Base-by-base conservation (phyloP, 2,329 filamentous ascomycete genomes). In the Phialemoniopsis sp. region DNA sequence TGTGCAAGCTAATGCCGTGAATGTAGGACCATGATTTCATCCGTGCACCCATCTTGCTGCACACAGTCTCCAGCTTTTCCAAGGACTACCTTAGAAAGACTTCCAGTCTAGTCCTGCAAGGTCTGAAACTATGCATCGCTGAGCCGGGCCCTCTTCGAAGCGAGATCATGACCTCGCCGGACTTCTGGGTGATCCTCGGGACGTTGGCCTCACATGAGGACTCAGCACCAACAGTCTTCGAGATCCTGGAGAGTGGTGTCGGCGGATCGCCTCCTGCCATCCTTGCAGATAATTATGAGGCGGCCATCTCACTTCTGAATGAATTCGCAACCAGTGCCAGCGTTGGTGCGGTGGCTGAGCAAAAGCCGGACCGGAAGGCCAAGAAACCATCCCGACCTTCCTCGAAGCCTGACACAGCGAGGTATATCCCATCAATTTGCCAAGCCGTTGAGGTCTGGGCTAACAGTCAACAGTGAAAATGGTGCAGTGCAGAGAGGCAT, bases 261-360 rank as follows among this genome's bases (percentile, higher is more conserved):
- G 77, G 76, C 12, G 85, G 84, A 13, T 74, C 79, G n/a, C 84
- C 84, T 14, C 82, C 87, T 13, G 86, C 90, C 6, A 87, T 98
- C 37, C 91, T 89, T 43, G 88, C 90, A 17, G 93, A 97, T 56
- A 98, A 98, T 52, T 98, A 97, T 53, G 89, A 96, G 56, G 83
- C 88, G 16, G 86, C 87, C 4, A 83, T 98, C 39, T 73, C 77
- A 21, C 70, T 98, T 16, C 76, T 96, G 17, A 94, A 94, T 51
- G 86, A 91, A 45, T 97, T 97, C 62, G 89, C 93, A 4, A 86
- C 85, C 7, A 85, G 87, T 19, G 90, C 85, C 34, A 87, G 83
- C 49, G 70, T 90, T 9, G 85, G 83, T 8, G 80, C 84, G 9
- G 63, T 76, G 4, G 71, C 81, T 29, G 85, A 94, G 58, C 84